Base-by-base conservation (phyloP, 106 monocot species). In the Acorus calamus region DNA sequence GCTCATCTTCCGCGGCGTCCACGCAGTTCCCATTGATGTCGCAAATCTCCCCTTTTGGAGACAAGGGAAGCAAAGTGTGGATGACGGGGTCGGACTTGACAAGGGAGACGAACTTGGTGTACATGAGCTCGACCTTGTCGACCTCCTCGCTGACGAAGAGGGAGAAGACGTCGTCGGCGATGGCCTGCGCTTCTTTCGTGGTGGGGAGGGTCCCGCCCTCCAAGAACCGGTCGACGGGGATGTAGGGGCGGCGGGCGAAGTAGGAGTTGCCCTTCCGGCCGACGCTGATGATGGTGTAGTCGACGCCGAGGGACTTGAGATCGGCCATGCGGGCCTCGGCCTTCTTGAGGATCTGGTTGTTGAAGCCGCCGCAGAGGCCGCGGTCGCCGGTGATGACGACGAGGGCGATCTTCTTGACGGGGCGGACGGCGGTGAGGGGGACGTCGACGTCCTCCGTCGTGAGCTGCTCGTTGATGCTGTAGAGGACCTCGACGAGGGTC, bases 11-110 rank as follows among this genome's bases (percentile, higher is more conserved):
- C 4, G 94, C 89, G 6, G 94, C 94, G 58, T 94, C 94, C 11
- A 94, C 89, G 65, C 94, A 94, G 4, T 84, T 75, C 8, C 89
- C 94, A 11, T 94, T 94, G 69, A 94, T 59, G 64, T 94, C 94
- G 53, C 94, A 94, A 57, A 89, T 89, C 78, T 89, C 94, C 2
- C 94, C 94, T 63, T 81, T 86, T 48, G 89, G 89, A 5, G 94
- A 94, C 28, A 94, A 83, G 14, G 94, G 94, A 10, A 94, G 77
- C 48, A 94, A 74, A n/a, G 94, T 94, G 76, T 94, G 94, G 74
- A 94, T 94, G 9, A 94, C 81, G 6, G 86, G 94, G 61, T 89
- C 84, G 53, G 89, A 86, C 62, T 86, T 89, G 43, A 94, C 81
- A 63, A 94, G 77, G 42, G 89, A 89, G 14, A 94, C 79, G 52